Evolutionary conservation across 768 basidiomycete species (phyloP).

Genomic region (Russula ochroleuca): DNA sequence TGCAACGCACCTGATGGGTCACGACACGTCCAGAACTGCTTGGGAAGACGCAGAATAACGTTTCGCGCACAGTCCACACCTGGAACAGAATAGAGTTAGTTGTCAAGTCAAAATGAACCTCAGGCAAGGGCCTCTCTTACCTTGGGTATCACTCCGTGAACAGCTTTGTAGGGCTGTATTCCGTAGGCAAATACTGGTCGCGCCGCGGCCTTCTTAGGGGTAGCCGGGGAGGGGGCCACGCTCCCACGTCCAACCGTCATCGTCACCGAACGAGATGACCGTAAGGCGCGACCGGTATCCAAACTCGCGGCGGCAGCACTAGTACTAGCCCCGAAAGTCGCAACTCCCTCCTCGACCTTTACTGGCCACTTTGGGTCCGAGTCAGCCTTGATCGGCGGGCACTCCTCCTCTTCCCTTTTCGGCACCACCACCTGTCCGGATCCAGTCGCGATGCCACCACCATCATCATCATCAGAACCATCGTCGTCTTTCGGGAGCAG

Average conservation of each 20-base stretch:
- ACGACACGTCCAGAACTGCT: conserved; percentile 74
- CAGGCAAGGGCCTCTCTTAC: background rate
- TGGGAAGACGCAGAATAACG: conserved; percentile 70
- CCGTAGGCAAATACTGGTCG: conserved; percentile 35
- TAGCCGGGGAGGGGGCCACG: background rate
- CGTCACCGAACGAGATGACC: background rate
- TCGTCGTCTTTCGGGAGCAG: background rate
- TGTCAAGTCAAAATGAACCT: conserved; percentile 5
- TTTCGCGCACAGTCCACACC: conserved; percentile 40
- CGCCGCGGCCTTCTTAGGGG: background rate
- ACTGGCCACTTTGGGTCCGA: background rate
- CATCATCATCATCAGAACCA: background rate
- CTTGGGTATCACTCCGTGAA: conserved; percentile 33
- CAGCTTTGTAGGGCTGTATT: conserved; percentile 49
- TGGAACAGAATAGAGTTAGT: background rate
- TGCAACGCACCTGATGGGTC: conserved; percentile 55
- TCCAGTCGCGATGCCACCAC: no score
- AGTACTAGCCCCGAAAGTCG: background rate
- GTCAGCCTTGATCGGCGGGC: background rate
- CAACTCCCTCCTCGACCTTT: background rate
- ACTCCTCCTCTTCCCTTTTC: background rate
- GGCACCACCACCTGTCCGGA: background rate
- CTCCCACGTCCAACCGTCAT: background rate
- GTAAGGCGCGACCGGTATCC: background rate
- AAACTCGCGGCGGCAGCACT: background rate